Percentiles rank a stretch among this genome's conserved stretches.
Evolutionary conservation across 768 basidiomycete genomes (phyloP).

Genomic region (Pulveroboletus ravenelii): DNA sequence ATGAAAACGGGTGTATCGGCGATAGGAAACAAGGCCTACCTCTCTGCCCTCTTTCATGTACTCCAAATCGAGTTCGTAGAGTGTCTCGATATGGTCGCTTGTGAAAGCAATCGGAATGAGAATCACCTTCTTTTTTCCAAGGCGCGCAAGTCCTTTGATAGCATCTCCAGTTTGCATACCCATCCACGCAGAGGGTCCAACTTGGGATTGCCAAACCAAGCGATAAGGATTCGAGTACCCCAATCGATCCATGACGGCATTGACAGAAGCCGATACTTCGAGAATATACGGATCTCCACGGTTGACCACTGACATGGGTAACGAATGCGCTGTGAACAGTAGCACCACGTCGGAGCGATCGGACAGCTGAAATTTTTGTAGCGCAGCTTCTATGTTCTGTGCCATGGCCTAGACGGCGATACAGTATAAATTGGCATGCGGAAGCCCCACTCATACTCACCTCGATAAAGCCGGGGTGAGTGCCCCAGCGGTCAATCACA

Average conservation of each 20-base stretch:
- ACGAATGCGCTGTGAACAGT: conserved; percentile 94
- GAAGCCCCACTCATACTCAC: conserved; percentile 40
- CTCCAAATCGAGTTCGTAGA: conserved; percentile 94
- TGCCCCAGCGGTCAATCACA: conserved; percentile 97
- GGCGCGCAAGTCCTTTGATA: conserved; percentile 76
- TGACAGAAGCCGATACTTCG: conserved; percentile 92
- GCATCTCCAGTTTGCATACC: conserved; percentile 94
- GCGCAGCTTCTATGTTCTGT: conserved; percentile 78
- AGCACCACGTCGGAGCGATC: conserved; percentile 72
- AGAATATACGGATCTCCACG: conserved; percentile 96
- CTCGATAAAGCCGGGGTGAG: conserved; percentile 91
- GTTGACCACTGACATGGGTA: conserved; percentile 98
- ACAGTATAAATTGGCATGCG: background rate
- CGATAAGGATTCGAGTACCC: conserved; percentile 81
- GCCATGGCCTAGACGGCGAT: conserved; percentile 67
- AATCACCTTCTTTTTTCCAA: conserved; percentile 72
- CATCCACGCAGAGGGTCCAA: conserved; percentile 97
- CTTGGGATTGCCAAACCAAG: conserved; percentile 96
- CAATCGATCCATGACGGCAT: conserved; percentile 88
- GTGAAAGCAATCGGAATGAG: conserved; percentile 97
- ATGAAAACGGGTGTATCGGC: conserved; percentile 7
- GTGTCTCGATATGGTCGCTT: conserved; percentile 97
- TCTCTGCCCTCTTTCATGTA: conserved; percentile 87
- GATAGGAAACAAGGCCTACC: conserved; percentile 37
- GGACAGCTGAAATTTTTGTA: conserved; percentile 71